Conservation (phyloP, 2,329 filamentous ascomycete genomes). For the Paecilomyces formosus region DNA sequence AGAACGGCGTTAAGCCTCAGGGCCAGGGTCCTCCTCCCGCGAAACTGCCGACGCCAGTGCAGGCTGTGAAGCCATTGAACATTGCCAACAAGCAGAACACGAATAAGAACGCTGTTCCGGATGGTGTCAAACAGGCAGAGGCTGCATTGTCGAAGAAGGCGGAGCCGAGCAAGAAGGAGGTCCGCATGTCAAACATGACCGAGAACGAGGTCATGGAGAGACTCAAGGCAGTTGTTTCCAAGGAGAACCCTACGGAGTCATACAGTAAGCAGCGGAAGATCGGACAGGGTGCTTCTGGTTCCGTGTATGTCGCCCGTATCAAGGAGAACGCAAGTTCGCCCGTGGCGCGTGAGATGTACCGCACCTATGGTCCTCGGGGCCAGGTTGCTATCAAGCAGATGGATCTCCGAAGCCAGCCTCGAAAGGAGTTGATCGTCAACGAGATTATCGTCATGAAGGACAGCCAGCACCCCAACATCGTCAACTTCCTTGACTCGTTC, state of each 20-base stretch:
- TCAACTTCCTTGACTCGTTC: constrained; percentile 97
- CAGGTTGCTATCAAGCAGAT: constrained; percentile 99
- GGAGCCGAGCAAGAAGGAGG: constrained; percentile 75
- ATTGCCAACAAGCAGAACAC: constrained; percentile 58
- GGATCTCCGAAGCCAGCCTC: constrained; percentile 93
- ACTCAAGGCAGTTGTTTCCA: constrained; percentile 87
- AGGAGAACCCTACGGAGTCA: constrained; percentile 86
- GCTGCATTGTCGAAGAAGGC: constrained; percentile 77
- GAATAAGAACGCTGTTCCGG: constrained; percentile 41
- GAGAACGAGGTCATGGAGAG: constrained; percentile 96
- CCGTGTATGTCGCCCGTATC: constrained; percentile 94
- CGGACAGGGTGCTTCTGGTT: constrained; percentile 94
- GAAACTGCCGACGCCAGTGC: constrained; percentile 52
- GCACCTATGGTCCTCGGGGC: constrained; percentile 69
- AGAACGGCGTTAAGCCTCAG: constrained; percentile 35
- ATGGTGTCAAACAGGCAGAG: constrained; percentile 82
- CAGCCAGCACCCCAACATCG: constrained; percentile 95
- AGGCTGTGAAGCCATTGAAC: constrained; percentile 67
- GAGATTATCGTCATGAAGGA: constrained; percentile 99
- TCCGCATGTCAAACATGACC: constrained; percentile 97
- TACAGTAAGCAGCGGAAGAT: constrained; percentile 99
- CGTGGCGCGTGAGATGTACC: constrained; percentile 69
- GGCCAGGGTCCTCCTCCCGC: constrained; percentile 44
- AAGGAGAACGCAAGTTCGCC: constrained; percentile 79
- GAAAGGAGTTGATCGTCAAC: constrained; percentile 98